A percentile compares a stretch with the other conserved stretches of the same genome.
Conservation (phyloP, 148 eudicot genomes). For the Linanthus parryae region DNA sequence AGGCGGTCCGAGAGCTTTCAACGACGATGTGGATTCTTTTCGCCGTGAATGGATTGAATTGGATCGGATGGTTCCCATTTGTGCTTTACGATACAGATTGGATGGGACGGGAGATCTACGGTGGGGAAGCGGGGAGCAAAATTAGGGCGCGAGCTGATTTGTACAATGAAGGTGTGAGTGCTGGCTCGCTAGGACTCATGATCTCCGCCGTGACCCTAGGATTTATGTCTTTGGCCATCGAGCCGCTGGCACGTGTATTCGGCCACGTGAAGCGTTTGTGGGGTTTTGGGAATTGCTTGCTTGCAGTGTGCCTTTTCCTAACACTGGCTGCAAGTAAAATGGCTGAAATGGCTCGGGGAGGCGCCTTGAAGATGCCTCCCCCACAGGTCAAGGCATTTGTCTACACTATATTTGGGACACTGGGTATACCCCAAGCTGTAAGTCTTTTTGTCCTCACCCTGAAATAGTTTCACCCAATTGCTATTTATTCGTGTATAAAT, state of each 20-base stretch:
- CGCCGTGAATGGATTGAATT: conserved; percentile 19
- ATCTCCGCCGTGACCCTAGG: too few relatives aligned
- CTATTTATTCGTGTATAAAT: too few relatives aligned
- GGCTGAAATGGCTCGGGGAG: too few relatives aligned
- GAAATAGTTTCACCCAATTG: too few relatives aligned
- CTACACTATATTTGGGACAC: too few relatives aligned
- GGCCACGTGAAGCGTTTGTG: conserved; percentile 16
- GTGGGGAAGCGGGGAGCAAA: conserved; percentile 18
- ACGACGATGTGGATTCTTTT: conserved; percentile 15
- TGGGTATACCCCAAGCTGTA: too few relatives aligned
- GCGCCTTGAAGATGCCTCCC: too few relatives aligned
- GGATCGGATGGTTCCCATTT: conserved; percentile 29
- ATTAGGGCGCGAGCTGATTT: too few relatives aligned
- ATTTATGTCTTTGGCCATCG: conserved; percentile 10
- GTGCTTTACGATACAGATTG: conserved; percentile 27
- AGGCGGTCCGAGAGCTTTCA: conserved; percentile 9
- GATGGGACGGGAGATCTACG: conserved; percentile 29
- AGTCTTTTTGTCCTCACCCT: too few relatives aligned
- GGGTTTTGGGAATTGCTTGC: conserved; percentile 14
- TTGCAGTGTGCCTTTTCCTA: conserved; percentile 13
- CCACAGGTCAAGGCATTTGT: too few relatives aligned
- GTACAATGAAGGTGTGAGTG: conserved; percentile 14
- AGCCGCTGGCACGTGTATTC: not conserved
- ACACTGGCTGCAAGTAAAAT: too few relatives aligned
- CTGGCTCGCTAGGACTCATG: conserved; percentile 17